phyloP scores from a whole-genome alignment of 768 basidiomycete genomes.

The Leucosporidium yakuticum region DNA sequence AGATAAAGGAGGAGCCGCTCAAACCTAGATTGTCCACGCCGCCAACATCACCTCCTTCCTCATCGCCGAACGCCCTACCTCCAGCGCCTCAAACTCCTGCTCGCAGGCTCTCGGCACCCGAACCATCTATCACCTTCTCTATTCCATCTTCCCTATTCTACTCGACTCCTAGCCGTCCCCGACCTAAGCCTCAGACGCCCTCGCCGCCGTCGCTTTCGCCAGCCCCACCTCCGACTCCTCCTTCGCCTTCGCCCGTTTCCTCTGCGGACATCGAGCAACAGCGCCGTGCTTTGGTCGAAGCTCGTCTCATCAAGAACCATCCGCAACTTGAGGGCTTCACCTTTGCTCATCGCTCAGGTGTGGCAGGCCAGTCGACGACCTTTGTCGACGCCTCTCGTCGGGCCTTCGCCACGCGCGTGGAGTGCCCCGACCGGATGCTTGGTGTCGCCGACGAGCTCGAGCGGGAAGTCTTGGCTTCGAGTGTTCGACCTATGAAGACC shows the following conservation, averaged over 20 bases:
- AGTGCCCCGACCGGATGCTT: background rate
- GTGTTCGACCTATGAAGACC: background rate
- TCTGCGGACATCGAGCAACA: background rate
- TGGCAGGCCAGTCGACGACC: background rate
- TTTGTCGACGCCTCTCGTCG: background rate
- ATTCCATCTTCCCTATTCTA: background rate
- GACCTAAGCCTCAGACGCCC: too few relatives aligned
- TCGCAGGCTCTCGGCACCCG: background rate
- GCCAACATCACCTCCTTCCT: too few relatives aligned
- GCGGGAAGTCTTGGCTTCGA: background rate
- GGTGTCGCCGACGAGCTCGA: background rate
- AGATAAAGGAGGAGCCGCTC: background rate
- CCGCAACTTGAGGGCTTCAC: constrained; percentile 1
- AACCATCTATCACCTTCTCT: background rate
- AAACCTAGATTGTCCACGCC: background rate
- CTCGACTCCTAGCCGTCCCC: background rate
- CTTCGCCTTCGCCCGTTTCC: background rate
- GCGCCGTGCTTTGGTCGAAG: background rate
- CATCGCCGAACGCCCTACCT: too few relatives aligned
- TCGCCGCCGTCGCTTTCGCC: too few relatives aligned
- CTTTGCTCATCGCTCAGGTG: background rate
- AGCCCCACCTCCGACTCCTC: background rate
- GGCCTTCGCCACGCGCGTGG: constrained; percentile 2
- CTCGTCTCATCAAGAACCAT: background rate
- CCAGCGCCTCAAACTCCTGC: background rate